Percentiles rank a stretch among this genome's conserved stretches.
Evolutionary conservation across 2,329 filamentous ascomycete species (phyloP).

Genomic region (Xylaria multiplex): DNA sequence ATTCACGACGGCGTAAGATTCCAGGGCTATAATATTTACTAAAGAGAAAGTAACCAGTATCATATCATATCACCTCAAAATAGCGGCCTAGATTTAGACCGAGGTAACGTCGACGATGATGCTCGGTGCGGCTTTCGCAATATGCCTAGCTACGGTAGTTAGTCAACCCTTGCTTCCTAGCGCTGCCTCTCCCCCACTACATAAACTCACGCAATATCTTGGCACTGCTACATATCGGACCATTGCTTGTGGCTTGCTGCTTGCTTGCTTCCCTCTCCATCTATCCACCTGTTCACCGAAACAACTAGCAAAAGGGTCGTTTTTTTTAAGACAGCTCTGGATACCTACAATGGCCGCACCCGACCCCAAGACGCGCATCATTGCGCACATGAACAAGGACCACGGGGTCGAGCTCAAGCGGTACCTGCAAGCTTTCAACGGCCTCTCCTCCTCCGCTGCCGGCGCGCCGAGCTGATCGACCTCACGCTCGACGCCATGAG

Average conservation of each 20-base stretch:
- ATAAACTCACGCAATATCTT: conserved; percentile 6
- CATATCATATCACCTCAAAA: no score
- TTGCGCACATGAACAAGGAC: conserved; percentile 88
- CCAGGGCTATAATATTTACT: no score
- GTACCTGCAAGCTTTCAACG: conserved; percentile 79
- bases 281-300: background rate
- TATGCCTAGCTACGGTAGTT: no score
- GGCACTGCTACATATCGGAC: background rate
- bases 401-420: conserved; percentile 78
- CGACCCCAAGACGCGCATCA: conserved; percentile 68
- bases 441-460: conserved; percentile 65
- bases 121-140: no score
- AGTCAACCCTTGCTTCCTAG: no score
- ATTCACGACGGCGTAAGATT: no score
- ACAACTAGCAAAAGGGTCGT: background rate
- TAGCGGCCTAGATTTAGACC: no score
- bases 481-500: conserved; percentile 71
- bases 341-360: conserved; percentile 47
- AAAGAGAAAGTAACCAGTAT: no score
- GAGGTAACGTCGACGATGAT: no score
- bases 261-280: background rate
- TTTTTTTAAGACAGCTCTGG: background rate
- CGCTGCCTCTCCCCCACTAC: background rate
- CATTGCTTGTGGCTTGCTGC: background rate
- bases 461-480: conserved; percentile 70